These are phyloP conservation scores for Amaranthus tricolor DNA, from an alignment of 179 eudicot genomes.

Conservation along the genomic window DNA sequence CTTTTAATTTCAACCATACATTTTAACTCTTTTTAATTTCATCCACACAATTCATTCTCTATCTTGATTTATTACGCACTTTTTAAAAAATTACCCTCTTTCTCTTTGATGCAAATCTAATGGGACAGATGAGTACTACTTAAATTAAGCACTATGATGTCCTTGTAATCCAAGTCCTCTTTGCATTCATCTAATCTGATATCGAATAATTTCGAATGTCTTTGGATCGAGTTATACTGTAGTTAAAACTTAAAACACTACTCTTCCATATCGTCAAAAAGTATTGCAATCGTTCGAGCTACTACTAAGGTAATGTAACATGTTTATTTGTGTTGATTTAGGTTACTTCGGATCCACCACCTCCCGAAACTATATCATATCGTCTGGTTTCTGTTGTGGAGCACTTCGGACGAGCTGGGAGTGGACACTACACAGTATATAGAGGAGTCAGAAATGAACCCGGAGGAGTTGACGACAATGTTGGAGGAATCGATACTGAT, in stretches of 20 bases:
- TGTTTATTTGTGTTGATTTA: conserved; percentile 25
- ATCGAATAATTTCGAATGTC: background rate
- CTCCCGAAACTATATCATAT: conserved; percentile 35
- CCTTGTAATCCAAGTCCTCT: background rate
- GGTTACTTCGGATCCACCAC: conserved; percentile 28
- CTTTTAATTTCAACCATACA: too few relatives aligned
- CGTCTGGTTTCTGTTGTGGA: conserved; percentile 77
- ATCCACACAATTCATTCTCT: too few relatives aligned
- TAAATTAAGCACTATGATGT: background rate
- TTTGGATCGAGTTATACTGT: background rate
- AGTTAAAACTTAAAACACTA: background rate
- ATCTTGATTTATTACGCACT: too few relatives aligned
- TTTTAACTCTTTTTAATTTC: too few relatives aligned
- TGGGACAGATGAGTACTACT: too few relatives aligned
- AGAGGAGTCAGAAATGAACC: conserved; percentile 46
- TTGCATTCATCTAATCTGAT: background rate
- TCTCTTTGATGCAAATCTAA: too few relatives aligned
- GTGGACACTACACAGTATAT: conserved; percentile 89
- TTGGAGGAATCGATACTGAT: conserved; percentile 17
- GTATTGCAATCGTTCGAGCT: too few relatives aligned
- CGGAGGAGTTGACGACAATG: conserved; percentile 27
- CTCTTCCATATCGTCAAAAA: background rate
- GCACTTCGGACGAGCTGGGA: conserved; percentile 70
- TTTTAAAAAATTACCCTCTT: too few relatives aligned
- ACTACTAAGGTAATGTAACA: background rate